phyloP scores from a whole-genome alignment of 192 early-diverging fungal genomes.

The Gamsiella multidivaricata region DNA sequence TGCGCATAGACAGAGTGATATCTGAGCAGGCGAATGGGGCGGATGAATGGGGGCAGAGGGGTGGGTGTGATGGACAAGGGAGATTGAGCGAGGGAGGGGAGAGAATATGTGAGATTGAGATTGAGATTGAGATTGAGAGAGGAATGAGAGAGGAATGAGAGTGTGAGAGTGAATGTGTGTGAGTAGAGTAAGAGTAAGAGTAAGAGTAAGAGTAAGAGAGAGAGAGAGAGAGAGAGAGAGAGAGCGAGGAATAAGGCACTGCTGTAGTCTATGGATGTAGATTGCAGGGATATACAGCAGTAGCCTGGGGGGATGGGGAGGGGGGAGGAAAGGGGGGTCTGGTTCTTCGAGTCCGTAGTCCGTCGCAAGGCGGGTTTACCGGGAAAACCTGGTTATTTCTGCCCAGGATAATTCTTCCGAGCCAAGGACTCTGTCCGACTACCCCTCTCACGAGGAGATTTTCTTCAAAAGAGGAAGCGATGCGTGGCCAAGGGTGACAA shows the following conservation, averaged over 20 bases:
- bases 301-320: no score
- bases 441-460: no score
- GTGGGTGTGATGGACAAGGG: not conserved
- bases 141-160: not conserved
- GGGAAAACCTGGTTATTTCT: slow-evolving; percentile 1
- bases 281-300: no score
- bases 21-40: not conserved
- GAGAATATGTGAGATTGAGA: not conserved
- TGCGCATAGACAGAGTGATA: no score
- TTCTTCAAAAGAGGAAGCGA: no score
- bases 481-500: no score
- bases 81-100: no score
- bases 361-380: slow-evolving; percentile 8
- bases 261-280: no score
- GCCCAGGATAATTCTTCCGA: not conserved
- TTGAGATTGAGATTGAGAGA: not conserved
- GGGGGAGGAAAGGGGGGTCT: no score
- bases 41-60: not conserved
- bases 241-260: no score
- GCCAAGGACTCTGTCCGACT: not conserved
- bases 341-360: no score
- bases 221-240: not conserved
- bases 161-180: not conserved
- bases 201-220: not conserved
- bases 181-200: not conserved